phyloP scores from a whole-genome alignment of 164 flowering plant species.

The Nymphaea colorata region DNA sequence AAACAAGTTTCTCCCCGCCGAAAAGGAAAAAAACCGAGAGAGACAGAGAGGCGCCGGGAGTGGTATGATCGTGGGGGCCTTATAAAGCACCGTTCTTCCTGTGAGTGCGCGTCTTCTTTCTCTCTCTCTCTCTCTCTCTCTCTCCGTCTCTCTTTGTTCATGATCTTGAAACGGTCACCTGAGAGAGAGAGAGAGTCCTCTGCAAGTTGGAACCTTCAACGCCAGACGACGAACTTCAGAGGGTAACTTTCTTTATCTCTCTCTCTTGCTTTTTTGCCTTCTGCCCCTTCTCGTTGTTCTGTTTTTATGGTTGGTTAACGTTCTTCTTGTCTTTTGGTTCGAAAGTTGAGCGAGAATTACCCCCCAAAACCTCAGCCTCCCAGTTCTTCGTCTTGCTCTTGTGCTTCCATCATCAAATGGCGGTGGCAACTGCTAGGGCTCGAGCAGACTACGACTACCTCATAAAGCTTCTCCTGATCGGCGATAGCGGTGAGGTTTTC shows the following conservation, averaged over 20 bases:
- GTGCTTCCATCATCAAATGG: conserved; percentile 17
- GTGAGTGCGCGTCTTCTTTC: not conserved
- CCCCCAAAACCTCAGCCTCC: too few species aligned
- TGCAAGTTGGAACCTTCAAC: not conserved
- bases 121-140: not conserved
- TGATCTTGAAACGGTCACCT: too few species aligned
- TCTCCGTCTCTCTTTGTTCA: not conserved
- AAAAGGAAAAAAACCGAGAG: too few species aligned
- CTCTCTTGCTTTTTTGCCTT: not conserved
- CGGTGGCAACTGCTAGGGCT: conserved; percentile 58
- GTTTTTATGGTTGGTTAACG: too few species aligned
- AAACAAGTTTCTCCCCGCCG: too few species aligned
- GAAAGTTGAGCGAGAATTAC: too few species aligned
- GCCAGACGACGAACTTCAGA: not conserved
- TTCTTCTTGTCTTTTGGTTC: too few species aligned
- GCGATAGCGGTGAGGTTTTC: conserved; percentile 42
- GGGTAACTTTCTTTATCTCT: not conserved
- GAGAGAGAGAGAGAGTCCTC: not conserved
- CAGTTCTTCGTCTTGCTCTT: too few species aligned
- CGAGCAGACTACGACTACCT: conserved; percentile 54
- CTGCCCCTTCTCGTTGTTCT: too few species aligned
- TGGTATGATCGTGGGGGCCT: too few species aligned
- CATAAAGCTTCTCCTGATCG: conserved; percentile 45
- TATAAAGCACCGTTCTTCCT: too few species aligned
- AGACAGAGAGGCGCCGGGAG: too few species aligned